Conservation (phyloP, 768 basidiomycete species). For the Galerina sulciceps region DNA sequence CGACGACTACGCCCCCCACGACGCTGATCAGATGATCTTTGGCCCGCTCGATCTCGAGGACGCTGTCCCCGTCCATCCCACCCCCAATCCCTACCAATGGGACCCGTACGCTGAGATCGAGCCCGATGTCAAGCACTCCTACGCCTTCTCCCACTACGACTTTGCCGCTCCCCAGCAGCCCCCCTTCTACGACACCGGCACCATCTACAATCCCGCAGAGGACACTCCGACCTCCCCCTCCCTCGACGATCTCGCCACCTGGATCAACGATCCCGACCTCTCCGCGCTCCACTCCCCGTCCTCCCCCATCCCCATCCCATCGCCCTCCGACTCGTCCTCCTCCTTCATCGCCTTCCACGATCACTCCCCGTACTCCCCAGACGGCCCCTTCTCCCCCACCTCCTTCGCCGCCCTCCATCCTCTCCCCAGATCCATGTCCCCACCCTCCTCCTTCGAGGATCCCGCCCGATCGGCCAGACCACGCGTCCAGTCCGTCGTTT, state of each 20-base stretch:
- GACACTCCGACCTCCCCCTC: slow-evolving; percentile 46
- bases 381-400: slow-evolving; percentile 59
- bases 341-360: slow-evolving; percentile 55
- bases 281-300: slow-evolving; percentile 38
- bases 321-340: slow-evolving; percentile 41
- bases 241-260: slow-evolving; percentile 55
- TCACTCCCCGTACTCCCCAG: slow-evolving; percentile 29
- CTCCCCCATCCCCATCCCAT: slow-evolving; percentile 69
- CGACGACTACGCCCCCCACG: slow-evolving; percentile 38
- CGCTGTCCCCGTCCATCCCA: slow-evolving; percentile 20
- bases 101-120: slow-evolving; percentile 41
- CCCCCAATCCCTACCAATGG: slow-evolving; percentile 38
- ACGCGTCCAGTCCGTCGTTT: slow-evolving; percentile 54
- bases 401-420: slow-evolving; percentile 64
- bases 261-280: slow-evolving; percentile 68
- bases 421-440: slow-evolving; percentile 65
- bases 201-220: slow-evolving; percentile 8
- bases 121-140: slow-evolving; percentile 48
- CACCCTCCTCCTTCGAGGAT: slow-evolving; percentile 56
- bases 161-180: slow-evolving; percentile 39
- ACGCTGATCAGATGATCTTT: slow-evolving; percentile 60
- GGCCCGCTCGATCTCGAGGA: slow-evolving; percentile 65
- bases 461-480: slow-evolving; percentile 42
- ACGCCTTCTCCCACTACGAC: slow-evolving; percentile 34
- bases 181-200: slow-evolving; percentile 38